A percentile compares a stretch with the other conserved stretches of the same genome.
phyloP scores from a whole-genome alignment of 2,329 filamentous ascomycete species.

The Fusarium stilboides region DNA sequence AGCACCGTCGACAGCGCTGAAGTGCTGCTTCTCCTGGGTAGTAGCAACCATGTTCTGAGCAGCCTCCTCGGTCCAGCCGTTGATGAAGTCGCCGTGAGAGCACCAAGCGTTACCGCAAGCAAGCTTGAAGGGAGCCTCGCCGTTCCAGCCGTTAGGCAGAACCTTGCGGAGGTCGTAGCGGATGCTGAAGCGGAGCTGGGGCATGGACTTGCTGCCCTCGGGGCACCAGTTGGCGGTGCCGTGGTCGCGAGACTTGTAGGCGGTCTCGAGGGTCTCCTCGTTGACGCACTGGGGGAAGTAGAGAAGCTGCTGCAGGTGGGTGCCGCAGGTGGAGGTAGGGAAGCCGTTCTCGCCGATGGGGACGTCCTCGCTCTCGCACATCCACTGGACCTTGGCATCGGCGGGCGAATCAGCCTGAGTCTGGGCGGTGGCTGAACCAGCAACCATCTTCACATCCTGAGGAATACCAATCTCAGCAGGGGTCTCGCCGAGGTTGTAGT shows the following conservation, averaged over 20 bases:
- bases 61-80: slow-evolving; percentile 57
- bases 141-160: slow-evolving; percentile 62
- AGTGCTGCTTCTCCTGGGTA: slow-evolving; percentile 54
- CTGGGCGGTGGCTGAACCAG: slow-evolving; percentile 54
- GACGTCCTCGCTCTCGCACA: slow-evolving; percentile 54
- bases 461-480: slow-evolving; percentile 62
- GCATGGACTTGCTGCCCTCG: slow-evolving; percentile 61
- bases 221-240: slow-evolving; percentile 57
- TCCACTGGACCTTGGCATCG: slow-evolving; percentile 52
- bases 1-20: slow-evolving; percentile 50
- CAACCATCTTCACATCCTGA: slow-evolving; percentile 59
- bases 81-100: slow-evolving; percentile 65
- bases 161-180: slow-evolving; percentile 62
- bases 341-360: slow-evolving; percentile 37
- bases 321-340: slow-evolving; percentile 36
- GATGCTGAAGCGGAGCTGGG: slow-evolving; percentile 63
- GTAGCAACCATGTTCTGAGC: slow-evolving; percentile 58
- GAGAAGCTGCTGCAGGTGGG: slow-evolving; percentile 43
- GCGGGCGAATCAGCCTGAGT: slow-evolving; percentile 25
- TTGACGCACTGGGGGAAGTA: slow-evolving; percentile 48
- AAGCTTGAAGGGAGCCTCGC: slow-evolving; percentile 60
- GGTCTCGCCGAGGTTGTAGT: slow-evolving; percentile 59
- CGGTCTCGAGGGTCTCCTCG: slow-evolving; percentile 41
- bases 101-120: slow-evolving; percentile 60
- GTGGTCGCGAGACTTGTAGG: slow-evolving; percentile 39